Conservation (phyloP, 371 early-diverging fungal genomes). For the Dichotomocladium elegans region DNA sequence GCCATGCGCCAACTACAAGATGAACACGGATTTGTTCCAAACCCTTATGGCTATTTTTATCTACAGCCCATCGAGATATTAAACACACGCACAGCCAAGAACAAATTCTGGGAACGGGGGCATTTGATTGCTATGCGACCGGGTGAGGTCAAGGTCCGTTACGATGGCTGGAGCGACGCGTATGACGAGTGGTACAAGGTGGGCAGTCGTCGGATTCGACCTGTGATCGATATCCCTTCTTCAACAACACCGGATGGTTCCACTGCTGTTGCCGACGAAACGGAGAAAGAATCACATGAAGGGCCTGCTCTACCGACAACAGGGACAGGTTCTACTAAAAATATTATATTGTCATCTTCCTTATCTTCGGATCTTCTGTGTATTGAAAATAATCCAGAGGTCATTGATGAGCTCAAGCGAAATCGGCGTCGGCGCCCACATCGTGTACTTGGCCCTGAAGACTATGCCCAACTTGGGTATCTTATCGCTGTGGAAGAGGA, state of each 20-base stretch:
- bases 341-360: too few species aligned
- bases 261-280: not conserved
- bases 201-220: constrained; percentile 50
- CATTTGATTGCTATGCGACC: constrained; percentile 39
- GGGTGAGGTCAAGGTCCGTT: constrained; percentile 49
- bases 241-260: not conserved
- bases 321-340: not conserved
- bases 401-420: constrained; percentile 29
- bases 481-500: constrained; percentile 14
- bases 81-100: constrained; percentile 29
- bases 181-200: constrained; percentile 65
- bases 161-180: constrained; percentile 54
- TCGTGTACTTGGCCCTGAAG: constrained; percentile 29
- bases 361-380: constrained; percentile 15
- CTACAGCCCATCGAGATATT: constrained; percentile 32
- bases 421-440: constrained; percentile 31
- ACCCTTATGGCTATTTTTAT: constrained; percentile 37
- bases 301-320: not conserved
- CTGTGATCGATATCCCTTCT: constrained; percentile 1
- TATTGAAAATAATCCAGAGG: constrained; percentile 33
- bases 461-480: constrained; percentile 30
- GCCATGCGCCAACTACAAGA: constrained; percentile 41
- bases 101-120: constrained; percentile 47
- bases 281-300: not conserved
- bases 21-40: constrained; percentile 41